Evolutionary conservation across 352 stramenopile species (phyloP).

Genomic region (Phytophthora capsici): DNA sequence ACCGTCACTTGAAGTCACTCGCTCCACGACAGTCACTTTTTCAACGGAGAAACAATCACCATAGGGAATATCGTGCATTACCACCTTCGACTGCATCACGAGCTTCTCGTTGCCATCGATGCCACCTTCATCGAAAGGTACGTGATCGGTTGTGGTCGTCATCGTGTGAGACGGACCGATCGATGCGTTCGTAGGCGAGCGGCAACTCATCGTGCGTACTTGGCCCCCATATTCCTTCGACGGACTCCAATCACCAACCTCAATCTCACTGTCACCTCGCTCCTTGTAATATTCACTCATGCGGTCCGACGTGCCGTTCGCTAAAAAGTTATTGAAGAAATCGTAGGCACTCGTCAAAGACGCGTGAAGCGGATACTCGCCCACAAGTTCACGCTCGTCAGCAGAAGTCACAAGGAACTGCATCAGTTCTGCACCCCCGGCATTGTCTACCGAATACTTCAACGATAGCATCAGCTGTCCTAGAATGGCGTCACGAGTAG

Average conservation of each 20-base stretch:
- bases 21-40: slow-evolving; percentile 67
- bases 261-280: slow-evolving; percentile 77
- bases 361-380: slow-evolving; percentile 70
- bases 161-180: slow-evolving; percentile 87
- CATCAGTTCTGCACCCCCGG: slow-evolving; percentile 46
- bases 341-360: slow-evolving; percentile 55
- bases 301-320: slow-evolving; percentile 49
- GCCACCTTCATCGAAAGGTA: slow-evolving; percentile 48
- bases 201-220: slow-evolving; percentile 67
- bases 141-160: slow-evolving; percentile 79
- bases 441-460: slow-evolving; percentile 68
- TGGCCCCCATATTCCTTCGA: slow-evolving; percentile 77
- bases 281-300: slow-evolving; percentile 74
- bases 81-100: slow-evolving; percentile 65
- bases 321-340: slow-evolving; percentile 78
- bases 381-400: slow-evolving; percentile 67
- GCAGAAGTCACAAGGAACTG: slow-evolving; percentile 79
- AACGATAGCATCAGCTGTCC: slow-evolving; percentile 76
- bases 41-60: slow-evolving; percentile 88
- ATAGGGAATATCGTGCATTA: slow-evolving; percentile 88
- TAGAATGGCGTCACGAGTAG: slow-evolving; percentile 66
- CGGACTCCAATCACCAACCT: slow-evolving; percentile 65
- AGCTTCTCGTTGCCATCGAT: slow-evolving; percentile 55
- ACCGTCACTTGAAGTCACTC: slow-evolving; percentile 39
- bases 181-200: slow-evolving; percentile 80